Evolutionary conservation across 306 rosid species (phyloP).

Genomic region (Styphnolobium japonicum): DNA sequence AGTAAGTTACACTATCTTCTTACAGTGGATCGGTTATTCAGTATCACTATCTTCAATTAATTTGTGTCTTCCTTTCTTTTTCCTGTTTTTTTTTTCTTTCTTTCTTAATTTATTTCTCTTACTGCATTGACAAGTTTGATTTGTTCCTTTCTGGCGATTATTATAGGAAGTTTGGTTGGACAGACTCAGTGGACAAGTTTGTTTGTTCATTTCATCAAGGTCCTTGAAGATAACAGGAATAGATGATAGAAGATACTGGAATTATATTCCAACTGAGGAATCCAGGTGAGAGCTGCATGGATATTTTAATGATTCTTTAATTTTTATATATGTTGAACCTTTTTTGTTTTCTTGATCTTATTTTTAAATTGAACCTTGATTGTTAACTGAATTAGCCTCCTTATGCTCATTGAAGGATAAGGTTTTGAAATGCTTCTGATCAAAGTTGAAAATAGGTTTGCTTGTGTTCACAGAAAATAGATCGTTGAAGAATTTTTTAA

Average conservation of each 20-base stretch:
- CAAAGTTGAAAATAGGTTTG: neutral
- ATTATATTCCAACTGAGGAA: conserved; percentile 63
- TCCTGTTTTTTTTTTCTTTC: neutral
- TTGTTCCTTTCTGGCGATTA: neutral
- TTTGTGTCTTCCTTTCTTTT: neutral
- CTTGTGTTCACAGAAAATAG: neutral
- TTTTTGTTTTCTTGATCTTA: neutral
- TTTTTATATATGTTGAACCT: neutral
- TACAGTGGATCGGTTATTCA: neutral
- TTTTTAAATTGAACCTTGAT: neutral
- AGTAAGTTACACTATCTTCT: conserved; percentile 30
- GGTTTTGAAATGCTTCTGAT: neutral
- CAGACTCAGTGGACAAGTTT: conserved; percentile 53
- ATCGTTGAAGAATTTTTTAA: neutral
- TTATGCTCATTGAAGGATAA: neutral
- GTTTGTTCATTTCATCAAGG: conserved; percentile 62
- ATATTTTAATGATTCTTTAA: neutral
- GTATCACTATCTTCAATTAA: neutral
- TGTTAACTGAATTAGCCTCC: neutral
- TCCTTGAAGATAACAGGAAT: conserved; percentile 81
- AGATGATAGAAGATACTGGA: conserved; percentile 94
- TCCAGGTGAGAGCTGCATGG: conserved; percentile 54
- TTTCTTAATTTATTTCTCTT: neutral
- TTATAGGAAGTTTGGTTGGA: conserved; percentile 74
- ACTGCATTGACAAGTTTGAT: neutral